A percentile compares a stretch with the other conserved stretches of the same genome.
Conservation (phyloP, 257 asterid species). For the Ligustrum vulgare region DNA sequence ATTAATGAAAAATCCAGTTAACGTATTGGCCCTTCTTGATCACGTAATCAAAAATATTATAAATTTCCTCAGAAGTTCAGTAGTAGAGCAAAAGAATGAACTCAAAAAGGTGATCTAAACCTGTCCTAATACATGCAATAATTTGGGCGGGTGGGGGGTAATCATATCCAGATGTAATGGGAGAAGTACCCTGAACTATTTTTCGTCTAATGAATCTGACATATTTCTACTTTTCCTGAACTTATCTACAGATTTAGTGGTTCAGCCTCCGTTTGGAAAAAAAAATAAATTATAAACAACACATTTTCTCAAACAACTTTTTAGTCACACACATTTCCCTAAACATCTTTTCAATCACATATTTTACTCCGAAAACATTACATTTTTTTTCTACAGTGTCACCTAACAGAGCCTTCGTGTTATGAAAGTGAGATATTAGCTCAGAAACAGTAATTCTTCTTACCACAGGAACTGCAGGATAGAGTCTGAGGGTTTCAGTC, state of each 20-base stretch:
- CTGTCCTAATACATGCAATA: not conserved
- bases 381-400: no score
- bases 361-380: no score
- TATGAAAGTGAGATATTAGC: not conserved
- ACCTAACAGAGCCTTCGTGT: no score
- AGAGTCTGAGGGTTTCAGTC: conserved; percentile 62
- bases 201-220: not conserved
- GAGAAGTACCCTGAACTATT: not conserved
- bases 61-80: not conserved
- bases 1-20: not conserved
- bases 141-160: no score
- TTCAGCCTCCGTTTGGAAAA: no score
- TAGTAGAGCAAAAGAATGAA: not conserved
- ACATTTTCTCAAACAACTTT: no score
- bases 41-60: not conserved
- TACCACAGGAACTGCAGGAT: conserved; percentile 74
- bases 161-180: not conserved
- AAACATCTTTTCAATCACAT: no score
- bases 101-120: not conserved
- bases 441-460: not conserved
- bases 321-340: no score
- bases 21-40: not conserved
- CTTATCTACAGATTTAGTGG: not conserved
- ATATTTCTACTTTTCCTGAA: not conserved
- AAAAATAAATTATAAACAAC: no score